Base-by-base conservation (phyloP, 192 early-diverging fungal species). In the Rhizophlyctis rosea region DNA sequence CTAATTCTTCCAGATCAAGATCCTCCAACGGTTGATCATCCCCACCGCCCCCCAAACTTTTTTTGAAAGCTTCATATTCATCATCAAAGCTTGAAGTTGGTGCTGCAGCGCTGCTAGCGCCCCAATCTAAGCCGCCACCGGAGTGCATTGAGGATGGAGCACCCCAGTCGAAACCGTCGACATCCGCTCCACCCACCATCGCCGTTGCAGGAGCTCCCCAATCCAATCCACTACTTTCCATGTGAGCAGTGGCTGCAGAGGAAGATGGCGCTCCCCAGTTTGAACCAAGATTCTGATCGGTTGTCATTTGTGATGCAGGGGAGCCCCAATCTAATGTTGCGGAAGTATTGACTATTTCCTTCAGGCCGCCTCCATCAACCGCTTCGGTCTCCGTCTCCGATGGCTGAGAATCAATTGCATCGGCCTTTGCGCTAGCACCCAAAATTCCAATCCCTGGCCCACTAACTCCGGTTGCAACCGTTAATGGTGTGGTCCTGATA, bases 21-120 rank as follows among this genome's bases (percentile, higher is more conserved):
- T 70, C 69, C 7, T 30, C 14, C 33, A 68, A 39, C 9, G 34
- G 28, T 32, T 75, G 67, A 9, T 64, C 54, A 21, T 71, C 67
- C n/a, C 49, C 62, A 21, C 29, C 47, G 13, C 62, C 70, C 5
- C 54, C 64, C n/a, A 67, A 28, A 29, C 58, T 62, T 58, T 65
- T 62, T 35, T 79, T 77, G 62, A 80, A 80, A 0, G 75, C 75
- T 39, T 78, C 75, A 70, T 67, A 78, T 49, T 80, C 78, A 57
- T 78, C 78, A 44, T 69, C 67, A 5, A 72, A n/a, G 16, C 30
- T 13, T 30, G 11, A 31, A 3, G 7, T 39, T 28, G 57, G 21
- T 44, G 50, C 47, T 11, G 50, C 7, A 7, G 33, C 27, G 11
- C 32, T 54, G 30, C 56, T 30, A 51, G 72, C 79, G 2, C 79